Evolutionary conservation across 257 asterid genomes (phyloP).

Genomic region (Solanum ossicruentum): DNA sequence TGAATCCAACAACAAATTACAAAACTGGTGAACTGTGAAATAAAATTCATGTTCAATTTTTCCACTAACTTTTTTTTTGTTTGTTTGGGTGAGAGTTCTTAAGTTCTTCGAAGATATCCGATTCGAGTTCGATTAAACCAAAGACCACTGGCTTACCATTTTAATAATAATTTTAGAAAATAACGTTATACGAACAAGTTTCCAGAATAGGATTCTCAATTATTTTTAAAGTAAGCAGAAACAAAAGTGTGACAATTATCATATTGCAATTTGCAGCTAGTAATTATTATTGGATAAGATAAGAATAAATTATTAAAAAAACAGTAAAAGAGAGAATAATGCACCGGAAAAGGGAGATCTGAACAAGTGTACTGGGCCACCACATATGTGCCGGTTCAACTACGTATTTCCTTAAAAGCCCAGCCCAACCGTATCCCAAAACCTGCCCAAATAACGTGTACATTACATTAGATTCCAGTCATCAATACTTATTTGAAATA

Average conservation of each 20-base stretch:
- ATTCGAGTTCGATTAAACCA: neutral
- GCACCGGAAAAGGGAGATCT: slow-evolving; percentile 69
- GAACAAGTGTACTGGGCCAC: slow-evolving; percentile 91
- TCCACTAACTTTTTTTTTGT: neutral
- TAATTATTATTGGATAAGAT: neutral
- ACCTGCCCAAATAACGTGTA: slow-evolving; percentile 29
- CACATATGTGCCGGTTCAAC: slow-evolving; percentile 96
- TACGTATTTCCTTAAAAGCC: slow-evolving; percentile 70
- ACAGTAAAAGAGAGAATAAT: neutral
- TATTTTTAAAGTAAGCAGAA: neutral
- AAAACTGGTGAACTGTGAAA: neutral
- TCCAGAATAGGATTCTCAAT: neutral
- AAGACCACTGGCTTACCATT: too few relatives aligned
- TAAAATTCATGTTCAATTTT: neutral
- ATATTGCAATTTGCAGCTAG: neutral
- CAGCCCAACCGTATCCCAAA: slow-evolving; percentile 88
- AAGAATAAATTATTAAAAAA: neutral
- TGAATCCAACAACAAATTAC: neutral
- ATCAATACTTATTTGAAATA: neutral
- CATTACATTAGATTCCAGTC: neutral
- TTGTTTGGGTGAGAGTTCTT: neutral
- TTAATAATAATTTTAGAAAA: neutral
- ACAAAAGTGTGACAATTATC: neutral
- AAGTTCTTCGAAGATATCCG: neutral
- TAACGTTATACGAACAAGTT: neutral